Percentiles rank a stretch among this genome's conserved stretches.
phyloP scores from a whole-genome alignment of 2,329 filamentous ascomycete genomes.

The Penicillium olsonii region DNA sequence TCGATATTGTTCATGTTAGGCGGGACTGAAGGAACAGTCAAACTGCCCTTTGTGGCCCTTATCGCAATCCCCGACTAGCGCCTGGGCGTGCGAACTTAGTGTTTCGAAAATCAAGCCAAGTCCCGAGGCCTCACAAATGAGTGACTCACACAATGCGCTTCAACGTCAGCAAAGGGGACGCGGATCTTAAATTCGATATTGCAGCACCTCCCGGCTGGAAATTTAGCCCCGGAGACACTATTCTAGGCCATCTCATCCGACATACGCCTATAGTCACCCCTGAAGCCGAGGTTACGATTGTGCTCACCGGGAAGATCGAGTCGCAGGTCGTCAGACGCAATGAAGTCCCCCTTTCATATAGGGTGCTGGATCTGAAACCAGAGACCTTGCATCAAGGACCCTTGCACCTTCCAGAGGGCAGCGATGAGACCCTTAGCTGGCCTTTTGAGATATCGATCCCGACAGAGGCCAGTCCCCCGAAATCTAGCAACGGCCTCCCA shows the following conservation, averaged over 20 bases:
- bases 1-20: no score
- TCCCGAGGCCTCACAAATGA: no score
- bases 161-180: not conserved
- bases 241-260: conserved; percentile 21
- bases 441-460: conserved; percentile 20
- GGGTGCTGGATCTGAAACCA: conserved; percentile 7
- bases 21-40: no score
- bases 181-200: conserved; percentile 16
- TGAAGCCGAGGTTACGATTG: conserved; percentile 15
- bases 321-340: conserved; percentile 12
- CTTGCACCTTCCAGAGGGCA: conserved; percentile 14
- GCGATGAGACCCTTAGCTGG: conserved; percentile 13
- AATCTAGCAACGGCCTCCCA: not conserved
- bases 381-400: conserved; percentile 16
- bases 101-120: no score
- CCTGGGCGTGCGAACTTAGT: no score
- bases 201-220: conserved; percentile 17
- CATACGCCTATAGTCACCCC: conserved; percentile 17
- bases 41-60: no score
- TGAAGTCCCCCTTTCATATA: conserved; percentile 11
- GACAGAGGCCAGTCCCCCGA: not conserved
- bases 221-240: conserved; percentile 18
- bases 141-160: conserved; percentile 23
- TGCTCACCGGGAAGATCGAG: conserved; percentile 14
- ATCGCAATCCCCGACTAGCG: no score